Evolutionary conservation across 179 eudicot genomes (phyloP).

Genomic region (Monotropa hypopitys): DNA sequence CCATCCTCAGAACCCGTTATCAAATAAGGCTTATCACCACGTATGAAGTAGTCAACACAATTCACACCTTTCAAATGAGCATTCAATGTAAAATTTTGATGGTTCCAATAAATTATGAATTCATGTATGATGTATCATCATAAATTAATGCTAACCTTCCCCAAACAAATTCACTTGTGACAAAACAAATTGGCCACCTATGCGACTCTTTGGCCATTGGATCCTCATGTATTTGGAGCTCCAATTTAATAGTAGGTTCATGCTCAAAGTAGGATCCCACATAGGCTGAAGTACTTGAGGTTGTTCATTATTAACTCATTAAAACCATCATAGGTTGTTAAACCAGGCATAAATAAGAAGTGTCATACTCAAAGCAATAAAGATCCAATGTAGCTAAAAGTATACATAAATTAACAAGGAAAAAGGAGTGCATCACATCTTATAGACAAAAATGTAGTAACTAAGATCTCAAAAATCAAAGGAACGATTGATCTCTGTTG

Average conservation of each 20-base stretch:
- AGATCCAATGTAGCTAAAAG: too few species aligned
- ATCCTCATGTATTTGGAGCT: slow-evolving; percentile 49
- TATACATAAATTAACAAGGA: too few species aligned
- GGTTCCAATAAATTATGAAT: background rate
- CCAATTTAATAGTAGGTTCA: slow-evolving; percentile 53
- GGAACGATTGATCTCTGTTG: too few species aligned
- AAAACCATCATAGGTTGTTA: too few species aligned
- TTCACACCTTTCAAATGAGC: slow-evolving; percentile 88
- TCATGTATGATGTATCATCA: background rate
- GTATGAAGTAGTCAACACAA: slow-evolving; percentile 86
- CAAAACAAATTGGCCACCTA: slow-evolving; percentile 77
- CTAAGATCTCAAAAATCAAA: too few species aligned
- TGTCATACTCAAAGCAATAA: too few species aligned
- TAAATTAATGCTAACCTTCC: slow-evolving; percentile 47
- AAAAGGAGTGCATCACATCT: too few species aligned
- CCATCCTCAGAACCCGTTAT: slow-evolving; percentile 81
- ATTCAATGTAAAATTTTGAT: slow-evolving; percentile 24
- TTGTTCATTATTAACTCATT: slow-evolving; percentile 23
- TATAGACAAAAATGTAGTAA: too few species aligned
- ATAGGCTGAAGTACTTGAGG: slow-evolving; percentile 52
- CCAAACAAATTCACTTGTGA: slow-evolving; percentile 74
- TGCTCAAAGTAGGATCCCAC: slow-evolving; percentile 40
- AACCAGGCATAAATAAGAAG: too few species aligned
- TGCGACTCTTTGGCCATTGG: slow-evolving; percentile 35
- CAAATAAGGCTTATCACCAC: slow-evolving; percentile 81